Percentiles rank a stretch among this genome's conserved stretches.
phyloP scores from a whole-genome alignment of 768 basidiomycete species.

The Termitomyces bulborhizus region DNA sequence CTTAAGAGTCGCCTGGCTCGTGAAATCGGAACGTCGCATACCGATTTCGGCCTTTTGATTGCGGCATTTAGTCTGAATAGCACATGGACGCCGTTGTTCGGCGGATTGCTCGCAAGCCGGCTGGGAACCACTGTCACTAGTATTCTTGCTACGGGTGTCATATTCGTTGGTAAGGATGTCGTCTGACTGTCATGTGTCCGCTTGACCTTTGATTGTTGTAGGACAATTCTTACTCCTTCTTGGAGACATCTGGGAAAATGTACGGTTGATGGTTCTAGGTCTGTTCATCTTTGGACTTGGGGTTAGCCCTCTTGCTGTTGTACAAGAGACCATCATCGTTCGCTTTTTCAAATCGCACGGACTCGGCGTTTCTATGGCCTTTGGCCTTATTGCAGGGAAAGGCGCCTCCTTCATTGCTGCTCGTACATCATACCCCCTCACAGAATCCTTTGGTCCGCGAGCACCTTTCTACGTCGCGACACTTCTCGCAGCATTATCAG shows the following conservation, averaged over 20 bases:
- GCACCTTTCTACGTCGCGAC: constrained; percentile 74
- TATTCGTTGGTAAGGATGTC: constrained; percentile 44
- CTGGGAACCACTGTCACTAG: constrained; percentile 69
- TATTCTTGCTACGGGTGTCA: constrained; percentile 69
- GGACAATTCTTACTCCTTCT: constrained; percentile 64
- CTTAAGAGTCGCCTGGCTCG: constrained; percentile 63
- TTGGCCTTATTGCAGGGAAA: constrained; percentile 82
- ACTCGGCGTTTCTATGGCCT: constrained; percentile 68
- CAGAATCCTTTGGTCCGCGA: constrained; percentile 56
- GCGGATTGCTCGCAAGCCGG: constrained; percentile 62
- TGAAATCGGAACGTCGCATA: constrained; percentile 71
- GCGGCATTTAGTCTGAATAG: constrained; percentile 73
- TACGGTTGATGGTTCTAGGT: constrained; percentile 69
- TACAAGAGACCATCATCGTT: constrained; percentile 81
- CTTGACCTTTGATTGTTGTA: constrained; percentile 12
- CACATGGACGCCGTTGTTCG: constrained; percentile 70
- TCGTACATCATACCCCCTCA: constrained; percentile 71
- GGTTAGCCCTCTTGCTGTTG: constrained; percentile 73
- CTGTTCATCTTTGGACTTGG: constrained; percentile 79
- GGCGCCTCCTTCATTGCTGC: constrained; percentile 72
- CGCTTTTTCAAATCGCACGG: constrained; percentile 75
- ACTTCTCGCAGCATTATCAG: constrained; percentile 56
- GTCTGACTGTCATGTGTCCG: background rate
- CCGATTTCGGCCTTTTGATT: constrained; percentile 72
- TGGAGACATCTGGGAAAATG: constrained; percentile 52